Percentiles rank a stretch among this genome's conserved stretches.
phyloP scores from a whole-genome alignment of 805 yeast genomes.

The Lipomyces yamadae region DNA sequence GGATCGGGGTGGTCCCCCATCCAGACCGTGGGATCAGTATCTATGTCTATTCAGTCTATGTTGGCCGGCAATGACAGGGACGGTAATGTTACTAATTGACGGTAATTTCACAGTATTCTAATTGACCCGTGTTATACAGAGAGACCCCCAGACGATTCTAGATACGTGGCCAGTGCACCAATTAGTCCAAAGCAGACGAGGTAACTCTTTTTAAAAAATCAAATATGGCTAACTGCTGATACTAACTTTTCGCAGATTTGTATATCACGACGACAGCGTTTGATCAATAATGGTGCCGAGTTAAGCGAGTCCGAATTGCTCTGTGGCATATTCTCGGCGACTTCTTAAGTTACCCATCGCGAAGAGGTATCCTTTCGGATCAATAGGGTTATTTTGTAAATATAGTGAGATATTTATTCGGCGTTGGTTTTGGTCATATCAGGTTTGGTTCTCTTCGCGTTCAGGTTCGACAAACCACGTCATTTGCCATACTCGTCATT shows the following conservation, averaged over 20 bases:
- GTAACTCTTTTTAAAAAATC: conserved; percentile 20
- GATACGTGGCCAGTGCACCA: conserved; percentile 60
- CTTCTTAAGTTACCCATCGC: not conserved
- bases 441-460: not conserved
- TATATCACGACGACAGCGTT: conserved; percentile 63
- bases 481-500: not conserved
- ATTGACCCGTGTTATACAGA: conserved; percentile 36
- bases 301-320: not conserved
- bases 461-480: not conserved
- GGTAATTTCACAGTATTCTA: not conserved
- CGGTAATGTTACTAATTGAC: conserved; percentile 34
- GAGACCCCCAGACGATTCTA: conserved; percentile 63
- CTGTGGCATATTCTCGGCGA: not conserved
- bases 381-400: not conserved
- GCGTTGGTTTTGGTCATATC: not conserved
- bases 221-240: not conserved
- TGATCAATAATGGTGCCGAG: conserved; percentile 12
- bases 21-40: conserved; percentile 48
- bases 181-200: conserved; percentile 55
- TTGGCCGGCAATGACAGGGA: conserved; percentile 54
- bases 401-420: not conserved
- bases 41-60: conserved; percentile 68
- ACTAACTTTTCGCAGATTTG: conserved; percentile 47
- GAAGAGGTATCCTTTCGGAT: not conserved
- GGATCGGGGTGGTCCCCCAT: conserved; percentile 74